Percentiles rank a stretch among this genome's conserved stretches.
These are phyloP conservation scores for Tylopilus sp. DNA, from an alignment of 768 basidiomycete species.

Conservation along the genomic window DNA sequence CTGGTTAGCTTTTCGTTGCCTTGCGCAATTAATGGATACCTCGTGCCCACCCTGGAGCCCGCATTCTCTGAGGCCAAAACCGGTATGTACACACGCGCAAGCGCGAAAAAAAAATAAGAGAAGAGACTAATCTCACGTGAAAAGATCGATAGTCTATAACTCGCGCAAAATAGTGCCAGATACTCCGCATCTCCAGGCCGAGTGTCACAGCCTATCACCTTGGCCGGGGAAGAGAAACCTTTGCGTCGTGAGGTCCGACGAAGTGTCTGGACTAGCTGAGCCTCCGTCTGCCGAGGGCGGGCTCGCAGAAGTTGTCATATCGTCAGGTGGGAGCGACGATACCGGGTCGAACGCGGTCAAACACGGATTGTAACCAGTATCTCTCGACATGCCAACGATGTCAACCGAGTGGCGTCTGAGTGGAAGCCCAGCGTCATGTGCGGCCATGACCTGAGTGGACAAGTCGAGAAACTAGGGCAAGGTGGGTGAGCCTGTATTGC, in stretches of 20 bases:
- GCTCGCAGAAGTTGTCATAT: constrained; percentile 21
- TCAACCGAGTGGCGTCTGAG: constrained; percentile 33
- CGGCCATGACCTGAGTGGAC: constrained; percentile 26
- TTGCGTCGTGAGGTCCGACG: constrained; percentile 14
- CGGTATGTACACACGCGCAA: neutral
- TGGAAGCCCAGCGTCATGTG: constrained; percentile 23
- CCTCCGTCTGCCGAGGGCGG: constrained; percentile 21
- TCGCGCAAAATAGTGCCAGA: neutral
- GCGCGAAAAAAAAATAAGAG: neutral
- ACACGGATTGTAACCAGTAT: constrained; percentile 5
- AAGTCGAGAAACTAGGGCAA: constrained; percentile 27
- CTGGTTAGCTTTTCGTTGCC: neutral
- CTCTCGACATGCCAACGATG: constrained; percentile 13
- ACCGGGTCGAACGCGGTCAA: constrained; percentile 17
- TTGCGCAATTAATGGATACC: neutral
- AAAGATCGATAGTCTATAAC: neutral
- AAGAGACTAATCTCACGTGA: neutral
- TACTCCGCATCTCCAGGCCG: neutral
- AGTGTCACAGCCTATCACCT: constrained; percentile 14
- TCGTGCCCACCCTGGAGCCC: neutral
- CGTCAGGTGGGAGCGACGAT: constrained; percentile 12
- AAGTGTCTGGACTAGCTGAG: constrained; percentile 18
- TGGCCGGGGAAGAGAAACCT: constrained; percentile 17
- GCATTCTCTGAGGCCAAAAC: neutral
- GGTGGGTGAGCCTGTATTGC: neutral